A percentile compares a stretch with the other conserved stretches of the same genome.
Conservation (phyloP, 371 early-diverging fungal species). For the Mortierella sp. region DNA sequence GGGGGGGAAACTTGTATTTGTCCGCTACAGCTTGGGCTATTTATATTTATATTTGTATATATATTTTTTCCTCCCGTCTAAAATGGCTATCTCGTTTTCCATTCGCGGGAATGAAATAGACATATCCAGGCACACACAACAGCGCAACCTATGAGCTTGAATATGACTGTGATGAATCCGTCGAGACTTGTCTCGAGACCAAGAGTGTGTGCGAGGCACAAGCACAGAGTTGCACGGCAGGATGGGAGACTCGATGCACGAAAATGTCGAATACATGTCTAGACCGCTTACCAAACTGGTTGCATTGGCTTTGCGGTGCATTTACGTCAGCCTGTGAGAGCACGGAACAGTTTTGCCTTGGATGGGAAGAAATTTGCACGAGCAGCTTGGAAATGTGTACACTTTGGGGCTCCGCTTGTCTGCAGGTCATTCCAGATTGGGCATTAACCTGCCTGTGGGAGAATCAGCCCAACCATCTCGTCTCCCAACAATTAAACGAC, state of each 20-base stretch:
- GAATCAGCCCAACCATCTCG: constrained; percentile 52
- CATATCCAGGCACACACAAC: constrained; percentile 59
- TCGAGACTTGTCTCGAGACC: constrained; percentile 37
- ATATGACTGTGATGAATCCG: constrained; percentile 45
- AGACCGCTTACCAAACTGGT: constrained; percentile 37
- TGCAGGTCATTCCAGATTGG: constrained; percentile 39
- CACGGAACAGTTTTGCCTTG: constrained; percentile 50
- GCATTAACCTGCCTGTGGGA: constrained; percentile 57
- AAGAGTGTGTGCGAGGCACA: constrained; percentile 41
- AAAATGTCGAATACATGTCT: constrained; percentile 43
- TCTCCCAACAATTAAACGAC: constrained; percentile 50
- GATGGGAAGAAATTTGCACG: constrained; percentile 54
- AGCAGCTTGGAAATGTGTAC: constrained; percentile 43
- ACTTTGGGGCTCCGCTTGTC: constrained; percentile 49
- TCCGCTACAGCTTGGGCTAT: no score
- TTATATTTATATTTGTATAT: background rate
- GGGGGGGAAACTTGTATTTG: no score
- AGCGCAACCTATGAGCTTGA: constrained; percentile 52
- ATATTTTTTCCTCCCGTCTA: background rate
- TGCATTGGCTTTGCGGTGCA: constrained; percentile 56
- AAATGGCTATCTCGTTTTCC: background rate
- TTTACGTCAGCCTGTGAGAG: constrained; percentile 46
- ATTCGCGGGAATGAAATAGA: constrained; percentile 20
- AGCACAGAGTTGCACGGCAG: constrained; percentile 37
- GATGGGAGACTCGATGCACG: constrained; percentile 48